Evolutionary conservation across 176 grass and related monocot genomes (phyloP), one percentile per base, ranked within the genome.

Genomic region (Rhynchospora pubera): DNA sequence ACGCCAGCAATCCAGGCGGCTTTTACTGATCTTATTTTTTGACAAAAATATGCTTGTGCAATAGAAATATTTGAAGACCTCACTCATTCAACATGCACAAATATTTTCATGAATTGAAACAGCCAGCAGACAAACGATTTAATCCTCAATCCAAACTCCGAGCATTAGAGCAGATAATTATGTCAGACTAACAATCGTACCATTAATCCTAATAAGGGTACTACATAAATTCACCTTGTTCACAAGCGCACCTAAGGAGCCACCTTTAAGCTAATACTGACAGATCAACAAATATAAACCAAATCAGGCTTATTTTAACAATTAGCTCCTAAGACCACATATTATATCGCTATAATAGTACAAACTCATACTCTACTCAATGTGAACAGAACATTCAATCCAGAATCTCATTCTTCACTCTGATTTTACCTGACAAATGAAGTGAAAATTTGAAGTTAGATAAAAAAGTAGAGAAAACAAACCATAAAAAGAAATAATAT

Each of bases 361-460:
- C 58, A 62, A 12, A 45, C 7, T 21, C 34, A 5, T 23, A 45
- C 15, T 30, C 68, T 15, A 48, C 26, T 65, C 11, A 45, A 57
- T 59, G 32, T 34, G 32, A 34, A 58, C 58, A 9, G 19, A 51
- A 46, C 52, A 43, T 24, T 12, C 22, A 13, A 56, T 43, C 43
- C 6, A 28, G 57, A 28, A 21, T 45, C 34, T 19, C 22, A 24
- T n/a, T 10, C 51, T 71, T 84, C 55, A 84, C 6, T 84, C 86
- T 72, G 86, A 88, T 39, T 63, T 80, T 0, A 48, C 62, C 81
- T 88, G 81, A n/a, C 23, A 57, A 66, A 45, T 16, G 7, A 8
- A 55, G 23, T 76, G 6, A 76, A 26, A 76, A 18, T 15, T 28
- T 0, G 4, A 11, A 50, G 44, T 76, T 8, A 76, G 8, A 12